phyloP scores from a whole-genome alignment of 495 filamentous ascomycete genomes.

The Trichoderma gamsii region DNA sequence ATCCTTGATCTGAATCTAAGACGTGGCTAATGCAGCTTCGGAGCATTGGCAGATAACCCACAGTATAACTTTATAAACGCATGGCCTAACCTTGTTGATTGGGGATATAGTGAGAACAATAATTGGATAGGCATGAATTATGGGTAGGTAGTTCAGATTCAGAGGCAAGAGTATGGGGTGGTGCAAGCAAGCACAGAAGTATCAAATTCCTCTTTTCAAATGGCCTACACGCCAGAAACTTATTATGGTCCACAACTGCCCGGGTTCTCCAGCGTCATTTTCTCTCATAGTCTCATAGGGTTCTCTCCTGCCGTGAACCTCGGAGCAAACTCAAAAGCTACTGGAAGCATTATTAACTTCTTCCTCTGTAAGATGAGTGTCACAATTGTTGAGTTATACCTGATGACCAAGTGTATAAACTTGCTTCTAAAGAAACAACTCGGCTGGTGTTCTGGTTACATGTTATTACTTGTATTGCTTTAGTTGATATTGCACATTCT shows the following conservation, averaged over 20 bases:
- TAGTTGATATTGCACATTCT: not conserved
- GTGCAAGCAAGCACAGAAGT: not conserved
- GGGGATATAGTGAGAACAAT: too few species aligned
- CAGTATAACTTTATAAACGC: too few species aligned
- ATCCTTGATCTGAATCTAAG: too few species aligned
- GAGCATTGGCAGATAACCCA: too few species aligned
- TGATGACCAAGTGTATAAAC: not conserved
- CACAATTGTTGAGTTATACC: not conserved
- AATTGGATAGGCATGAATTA: too few species aligned
- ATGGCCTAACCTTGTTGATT: too few species aligned
- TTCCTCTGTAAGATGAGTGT: not conserved
- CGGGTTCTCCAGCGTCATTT: not conserved
- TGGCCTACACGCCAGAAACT: not conserved
- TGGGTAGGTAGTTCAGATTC: too few species aligned
- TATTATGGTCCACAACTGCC: not conserved
- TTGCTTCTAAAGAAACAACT: not conserved
- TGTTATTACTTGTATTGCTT: not conserved
- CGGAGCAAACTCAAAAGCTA: not conserved
- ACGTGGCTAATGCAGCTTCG: too few species aligned
- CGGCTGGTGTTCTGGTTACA: not conserved
- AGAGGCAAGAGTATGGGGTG: not conserved
- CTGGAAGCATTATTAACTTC: not conserved
- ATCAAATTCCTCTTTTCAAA: not conserved
- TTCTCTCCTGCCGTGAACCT: not conserved
- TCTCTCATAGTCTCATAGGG: not conserved